These are phyloP conservation scores for Podila clonocystis DNA, from an alignment of 192 early-diverging fungal genomes.

Conservation along the genomic window DNA sequence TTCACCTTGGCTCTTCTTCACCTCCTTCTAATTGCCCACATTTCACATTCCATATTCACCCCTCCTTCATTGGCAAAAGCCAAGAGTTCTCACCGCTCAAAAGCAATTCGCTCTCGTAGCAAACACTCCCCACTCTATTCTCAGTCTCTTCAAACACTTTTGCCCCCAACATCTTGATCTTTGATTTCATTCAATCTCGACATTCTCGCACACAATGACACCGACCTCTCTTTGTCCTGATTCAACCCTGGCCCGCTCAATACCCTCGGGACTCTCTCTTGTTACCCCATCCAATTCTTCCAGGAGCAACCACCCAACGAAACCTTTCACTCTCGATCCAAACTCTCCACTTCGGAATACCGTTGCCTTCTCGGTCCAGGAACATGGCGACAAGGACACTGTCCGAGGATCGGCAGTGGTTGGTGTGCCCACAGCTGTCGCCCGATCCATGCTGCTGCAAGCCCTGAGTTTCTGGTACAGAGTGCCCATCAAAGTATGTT, in stretches of 20 bases:
- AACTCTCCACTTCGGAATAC: not conserved
- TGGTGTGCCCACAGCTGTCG: slow-evolving; percentile 64
- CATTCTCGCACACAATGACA: not conserved
- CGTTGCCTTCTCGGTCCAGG: slow-evolving; percentile 20
- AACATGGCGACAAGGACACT: slow-evolving; percentile 51
- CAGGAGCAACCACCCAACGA: not conserved
- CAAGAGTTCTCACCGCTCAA: no score
- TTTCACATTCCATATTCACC: no score
- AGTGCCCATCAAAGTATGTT: slow-evolving; percentile 66
- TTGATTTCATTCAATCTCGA: not conserved
- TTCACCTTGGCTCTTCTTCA: no score
- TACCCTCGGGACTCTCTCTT: not conserved
- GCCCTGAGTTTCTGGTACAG: slow-evolving; percentile 64
- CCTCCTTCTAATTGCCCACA: no score
- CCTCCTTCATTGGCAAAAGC: no score
- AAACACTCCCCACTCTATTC: no score
- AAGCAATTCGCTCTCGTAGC: no score
- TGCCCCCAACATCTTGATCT: not conserved
- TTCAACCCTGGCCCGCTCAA: not conserved
- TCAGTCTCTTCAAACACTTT: no score
- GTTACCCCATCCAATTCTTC: not conserved
- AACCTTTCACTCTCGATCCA: not conserved
- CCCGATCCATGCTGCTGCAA: slow-evolving; percentile 64
- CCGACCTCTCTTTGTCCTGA: slow-evolving; percentile 2
- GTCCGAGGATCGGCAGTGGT: slow-evolving; percentile 62